phyloP scores from a whole-genome alignment of 495 filamentous ascomycete species.

The Pseudomonodictys pantanalensis region DNA sequence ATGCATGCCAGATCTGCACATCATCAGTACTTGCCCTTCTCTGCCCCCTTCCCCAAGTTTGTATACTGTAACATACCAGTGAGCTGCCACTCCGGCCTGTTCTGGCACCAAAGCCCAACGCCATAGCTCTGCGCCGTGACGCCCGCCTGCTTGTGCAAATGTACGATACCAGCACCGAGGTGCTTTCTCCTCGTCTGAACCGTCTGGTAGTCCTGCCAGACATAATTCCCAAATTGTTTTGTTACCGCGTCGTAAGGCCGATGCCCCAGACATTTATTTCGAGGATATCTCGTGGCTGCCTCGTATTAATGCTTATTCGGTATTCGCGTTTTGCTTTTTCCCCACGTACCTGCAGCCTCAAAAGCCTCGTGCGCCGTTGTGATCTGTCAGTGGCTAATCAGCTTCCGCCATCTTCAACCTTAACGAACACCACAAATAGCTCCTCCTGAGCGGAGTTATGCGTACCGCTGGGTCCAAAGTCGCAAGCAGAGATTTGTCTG shows the following conservation, averaged over 20 bases:
- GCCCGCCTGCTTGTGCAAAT: slow-evolving; percentile 71
- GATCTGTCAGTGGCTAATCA: slow-evolving; percentile 40
- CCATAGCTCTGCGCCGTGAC: slow-evolving; percentile 64
- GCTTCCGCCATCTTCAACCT: background rate
- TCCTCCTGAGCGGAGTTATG: background rate
- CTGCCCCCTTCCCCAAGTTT: background rate
- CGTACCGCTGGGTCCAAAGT: slow-evolving; percentile 70
- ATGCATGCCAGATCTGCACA: slow-evolving; percentile 76
- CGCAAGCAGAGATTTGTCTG: slow-evolving; percentile 62
- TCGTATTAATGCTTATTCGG: background rate
- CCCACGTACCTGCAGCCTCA: slow-evolving; percentile 57
- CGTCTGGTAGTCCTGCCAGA: slow-evolving; percentile 80
- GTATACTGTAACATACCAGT: slow-evolving; percentile 57
- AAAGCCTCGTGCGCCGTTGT: slow-evolving; percentile 79
- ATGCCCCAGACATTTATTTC: slow-evolving; percentile 69
- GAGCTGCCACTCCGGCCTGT: slow-evolving; percentile 97
- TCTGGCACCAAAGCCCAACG: slow-evolving; percentile 92
- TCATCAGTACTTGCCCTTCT: too few relatives aligned
- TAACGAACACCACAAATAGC: background rate
- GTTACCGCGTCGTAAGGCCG: slow-evolving; percentile 74
- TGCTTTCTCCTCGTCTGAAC: slow-evolving; percentile 77
- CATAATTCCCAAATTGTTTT: slow-evolving; percentile 72
- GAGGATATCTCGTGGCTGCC: slow-evolving; percentile 41
- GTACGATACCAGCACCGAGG: slow-evolving; percentile 81
- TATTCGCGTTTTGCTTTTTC: background rate